Evolutionary conservation across 306 rosid species (phyloP).

Genomic region (Herpetospermum pedunculosum): DNA sequence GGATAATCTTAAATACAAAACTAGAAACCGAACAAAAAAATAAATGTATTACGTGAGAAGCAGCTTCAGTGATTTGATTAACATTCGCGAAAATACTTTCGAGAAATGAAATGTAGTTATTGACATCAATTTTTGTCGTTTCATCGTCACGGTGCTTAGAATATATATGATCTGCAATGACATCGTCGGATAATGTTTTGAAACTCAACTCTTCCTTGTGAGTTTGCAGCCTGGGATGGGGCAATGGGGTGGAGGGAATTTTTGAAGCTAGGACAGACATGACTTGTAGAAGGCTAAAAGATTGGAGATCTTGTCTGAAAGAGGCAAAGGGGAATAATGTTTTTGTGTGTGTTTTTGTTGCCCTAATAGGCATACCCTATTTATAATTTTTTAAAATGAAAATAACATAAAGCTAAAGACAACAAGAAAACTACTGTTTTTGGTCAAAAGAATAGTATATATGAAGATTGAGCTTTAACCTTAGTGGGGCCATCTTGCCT

Average conservation of each 20-base stretch:
- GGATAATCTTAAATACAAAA: neutral
- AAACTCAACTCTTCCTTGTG: slow-evolving; percentile 1
- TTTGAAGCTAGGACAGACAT: slow-evolving; percentile 1
- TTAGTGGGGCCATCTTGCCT: neutral
- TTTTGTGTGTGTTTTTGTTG: neutral
- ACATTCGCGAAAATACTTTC: neutral
- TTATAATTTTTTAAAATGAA: neutral
- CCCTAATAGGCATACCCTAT: neutral
- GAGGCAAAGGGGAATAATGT: neutral
- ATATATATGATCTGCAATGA: neutral
- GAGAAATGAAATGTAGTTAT: neutral
- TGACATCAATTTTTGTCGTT: neutral
- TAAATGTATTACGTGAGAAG: neutral
- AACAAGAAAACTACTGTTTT: neutral
- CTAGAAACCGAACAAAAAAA: no score
- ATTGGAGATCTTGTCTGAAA: neutral
- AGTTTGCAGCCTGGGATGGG: neutral
- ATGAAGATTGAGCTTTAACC: neutral
- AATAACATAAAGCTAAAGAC: neutral
- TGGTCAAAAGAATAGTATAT: neutral
- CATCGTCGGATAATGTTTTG: neutral
- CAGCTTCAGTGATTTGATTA: neutral
- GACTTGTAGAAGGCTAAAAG: neutral
- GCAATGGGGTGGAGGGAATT: neutral
- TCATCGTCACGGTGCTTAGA: neutral